Base-by-base conservation (phyloP, 2,329 filamentous ascomycete genomes). In the Neoascochyta sp. region DNA sequence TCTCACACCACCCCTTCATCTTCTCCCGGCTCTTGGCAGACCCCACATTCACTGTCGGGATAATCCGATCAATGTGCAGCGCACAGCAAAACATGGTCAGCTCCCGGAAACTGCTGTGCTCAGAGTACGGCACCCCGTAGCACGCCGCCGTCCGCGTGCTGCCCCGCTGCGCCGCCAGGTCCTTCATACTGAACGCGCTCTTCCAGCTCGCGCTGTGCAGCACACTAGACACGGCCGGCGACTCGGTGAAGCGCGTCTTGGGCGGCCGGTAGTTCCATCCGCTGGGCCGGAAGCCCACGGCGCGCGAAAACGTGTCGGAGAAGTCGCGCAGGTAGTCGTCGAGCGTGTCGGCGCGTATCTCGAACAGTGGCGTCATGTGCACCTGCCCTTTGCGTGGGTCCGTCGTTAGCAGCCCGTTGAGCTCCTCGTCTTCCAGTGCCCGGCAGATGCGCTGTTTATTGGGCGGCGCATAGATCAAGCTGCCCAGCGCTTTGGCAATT, bases 311-410 rank as follows among this genome's bases (percentile, higher is more conserved):
- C 47, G 86, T 80, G 5, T 84, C 81, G 41, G 82, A 83, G 66
- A 87, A 85, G 19, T 76, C 73, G 49, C 82, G 78, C 5, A 96
- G 75, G 52, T 98, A 98, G 39, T 95, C 89, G 43, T 86, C 80
- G 1, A 98, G 73, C 0, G 90, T 95, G 46, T 95, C 89, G 18
- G 88, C 81, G 15, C 88, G 81, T 45, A 98, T 88, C 62, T 96
- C 90, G 73, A 92, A 92, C 7, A 98, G 73, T 51, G 85, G 88
- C 50, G 95, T 93, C 89, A 98, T 95, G 65, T 98, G 92, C 0
- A 98, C 88, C 62, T 96, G 90, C 0, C 92, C 92, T 50, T 86
- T 85, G 13, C 75, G 68, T 0, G 92, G 88, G 55, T 95, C 70
- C 6, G 74, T 73, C 0, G 92, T 98, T 51, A 98, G 75, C 4